phyloP scores from a whole-genome alignment of 192 early-diverging fungal genomes.

The Cladochytrium replicatum region DNA sequence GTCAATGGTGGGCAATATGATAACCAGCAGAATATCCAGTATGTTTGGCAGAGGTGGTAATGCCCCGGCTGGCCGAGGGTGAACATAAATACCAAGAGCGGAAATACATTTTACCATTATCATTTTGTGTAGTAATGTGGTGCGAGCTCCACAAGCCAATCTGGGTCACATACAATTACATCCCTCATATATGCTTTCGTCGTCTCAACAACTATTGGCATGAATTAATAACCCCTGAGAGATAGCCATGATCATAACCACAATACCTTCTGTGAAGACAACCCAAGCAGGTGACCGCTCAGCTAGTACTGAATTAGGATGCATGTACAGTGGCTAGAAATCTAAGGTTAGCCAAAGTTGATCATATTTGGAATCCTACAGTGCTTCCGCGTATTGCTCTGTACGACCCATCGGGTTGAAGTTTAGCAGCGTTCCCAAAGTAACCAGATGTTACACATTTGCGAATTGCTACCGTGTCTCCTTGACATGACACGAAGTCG shows the following conservation, averaged over 20 bases:
- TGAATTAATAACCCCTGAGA: too few species aligned
- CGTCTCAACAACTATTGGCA: constrained; percentile 34
- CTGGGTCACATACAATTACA: constrained; percentile 34
- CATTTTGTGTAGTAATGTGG: constrained; percentile 33
- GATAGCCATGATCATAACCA: background rate
- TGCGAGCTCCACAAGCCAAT: constrained; percentile 43
- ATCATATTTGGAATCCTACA: constrained; percentile 15
- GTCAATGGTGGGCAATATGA: constrained; percentile 20
- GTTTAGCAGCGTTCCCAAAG: constrained; percentile 65
- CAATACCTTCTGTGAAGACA: constrained; percentile 38
- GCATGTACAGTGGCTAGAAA: constrained; percentile 18
- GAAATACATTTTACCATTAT: too few species aligned
- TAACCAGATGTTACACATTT: constrained; percentile 65
- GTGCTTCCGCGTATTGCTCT: constrained; percentile 52
- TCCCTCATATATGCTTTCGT: constrained; percentile 34
- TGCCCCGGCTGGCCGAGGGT: too few species aligned
- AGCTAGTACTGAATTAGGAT: constrained; percentile 37
- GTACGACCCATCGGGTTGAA: constrained; percentile 57
- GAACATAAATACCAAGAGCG: too few species aligned
- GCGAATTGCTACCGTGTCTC: constrained; percentile 39
- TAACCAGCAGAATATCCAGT: constrained; percentile 15
- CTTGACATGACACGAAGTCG: constrained; percentile 15
- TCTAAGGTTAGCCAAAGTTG: background rate
- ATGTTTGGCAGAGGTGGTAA: constrained; percentile 25
- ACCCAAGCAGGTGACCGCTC: constrained; percentile 39